A percentile compares a stretch with the other conserved stretches of the same genome.
Conservation (phyloP, 2,329 filamentous ascomycete genomes). For the Xylaria sp. region DNA sequence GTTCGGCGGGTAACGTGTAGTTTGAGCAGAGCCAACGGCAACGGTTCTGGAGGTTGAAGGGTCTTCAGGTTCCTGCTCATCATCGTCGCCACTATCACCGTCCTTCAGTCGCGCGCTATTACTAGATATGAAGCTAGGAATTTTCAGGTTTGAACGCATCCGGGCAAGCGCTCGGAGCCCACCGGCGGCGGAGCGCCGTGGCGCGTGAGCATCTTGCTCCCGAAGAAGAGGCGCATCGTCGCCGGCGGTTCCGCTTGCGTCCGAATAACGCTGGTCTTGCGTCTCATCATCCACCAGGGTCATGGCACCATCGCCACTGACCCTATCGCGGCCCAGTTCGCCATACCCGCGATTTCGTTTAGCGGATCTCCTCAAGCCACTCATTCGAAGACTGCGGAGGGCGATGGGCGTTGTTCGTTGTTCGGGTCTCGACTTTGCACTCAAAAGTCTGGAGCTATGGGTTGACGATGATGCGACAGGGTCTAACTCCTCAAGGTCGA, state of each 20-base stretch:
- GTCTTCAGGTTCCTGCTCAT: constrained; percentile 65
- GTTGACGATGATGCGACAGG: constrained; percentile 59
- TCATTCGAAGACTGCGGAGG: constrained; percentile 75
- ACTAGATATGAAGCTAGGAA: constrained; percentile 74
- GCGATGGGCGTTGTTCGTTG: constrained; percentile 71
- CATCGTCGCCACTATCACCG: constrained; percentile 60
- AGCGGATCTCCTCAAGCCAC: constrained; percentile 66
- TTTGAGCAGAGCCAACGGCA: constrained; percentile 77
- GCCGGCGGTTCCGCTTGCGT: constrained; percentile 67
- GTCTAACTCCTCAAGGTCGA: constrained; percentile 83
- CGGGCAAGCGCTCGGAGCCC: constrained; percentile 57
- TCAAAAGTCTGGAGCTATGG: constrained; percentile 51
- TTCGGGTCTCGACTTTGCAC: constrained; percentile 62
- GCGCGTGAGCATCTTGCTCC: constrained; percentile 50
- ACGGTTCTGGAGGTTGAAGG: constrained; percentile 78
- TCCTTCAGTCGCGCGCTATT: constrained; percentile 50
- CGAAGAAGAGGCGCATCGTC: constrained; percentile 81
- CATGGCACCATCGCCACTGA: constrained; percentile 72
- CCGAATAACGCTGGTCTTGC: constrained; percentile 65
- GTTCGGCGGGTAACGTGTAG: constrained; percentile 85
- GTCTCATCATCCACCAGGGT: constrained; percentile 73
- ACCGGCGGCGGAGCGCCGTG: constrained; percentile 53
- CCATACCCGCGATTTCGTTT: constrained; percentile 68
- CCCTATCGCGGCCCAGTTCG: constrained; percentile 66
- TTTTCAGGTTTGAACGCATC: constrained; percentile 65